These are phyloP conservation scores for Peronospora belbahrii DNA, from an alignment of 352 stramenopile genomes.

Conservation along the genomic window DNA sequence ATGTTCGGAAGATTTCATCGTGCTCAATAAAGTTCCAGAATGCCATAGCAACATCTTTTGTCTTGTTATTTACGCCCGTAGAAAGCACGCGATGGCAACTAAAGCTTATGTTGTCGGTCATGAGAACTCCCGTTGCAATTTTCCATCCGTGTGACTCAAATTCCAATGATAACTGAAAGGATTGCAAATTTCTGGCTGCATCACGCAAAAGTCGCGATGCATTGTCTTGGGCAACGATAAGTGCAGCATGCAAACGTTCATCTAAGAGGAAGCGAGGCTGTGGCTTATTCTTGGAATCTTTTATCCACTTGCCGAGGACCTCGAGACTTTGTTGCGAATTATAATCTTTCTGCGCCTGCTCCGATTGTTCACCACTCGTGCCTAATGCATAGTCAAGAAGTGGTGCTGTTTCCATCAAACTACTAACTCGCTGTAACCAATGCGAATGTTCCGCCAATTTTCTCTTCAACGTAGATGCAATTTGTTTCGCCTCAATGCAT, in stretches of 20 bases:
- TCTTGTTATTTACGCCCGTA: neutral
- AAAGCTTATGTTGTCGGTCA: slow-evolving; percentile 40
- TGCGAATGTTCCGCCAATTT: slow-evolving; percentile 43
- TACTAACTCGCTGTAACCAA: slow-evolving; percentile 43
- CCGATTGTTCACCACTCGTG: neutral
- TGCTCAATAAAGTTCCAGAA: slow-evolving; percentile 45
- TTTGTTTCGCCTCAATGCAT: slow-evolving; percentile 34
- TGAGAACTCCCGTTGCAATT: slow-evolving; percentile 30
- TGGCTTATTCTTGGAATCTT: slow-evolving; percentile 2
- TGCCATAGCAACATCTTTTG: slow-evolving; percentile 29
- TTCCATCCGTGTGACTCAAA: slow-evolving; percentile 43
- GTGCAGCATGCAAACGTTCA: slow-evolving; percentile 21
- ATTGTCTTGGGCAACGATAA: slow-evolving; percentile 27
- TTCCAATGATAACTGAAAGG: slow-evolving; percentile 27
- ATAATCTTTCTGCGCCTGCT: neutral
- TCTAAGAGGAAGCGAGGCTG: slow-evolving; percentile 30
- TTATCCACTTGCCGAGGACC: slow-evolving; percentile 24
- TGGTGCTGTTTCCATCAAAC: slow-evolving; percentile 43
- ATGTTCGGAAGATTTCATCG: slow-evolving; percentile 60
- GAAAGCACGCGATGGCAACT: slow-evolving; percentile 32
- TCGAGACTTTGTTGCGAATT: slow-evolving; percentile 5
- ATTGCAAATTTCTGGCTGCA: neutral
- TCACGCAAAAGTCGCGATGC: slow-evolving; percentile 31
- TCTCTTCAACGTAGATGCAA: slow-evolving; percentile 24
- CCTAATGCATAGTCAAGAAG: slow-evolving; percentile 29